phyloP scores from a whole-genome alignment of 2,329 filamentous ascomycete genomes.

The Microcyclospora tardicrescens region DNA sequence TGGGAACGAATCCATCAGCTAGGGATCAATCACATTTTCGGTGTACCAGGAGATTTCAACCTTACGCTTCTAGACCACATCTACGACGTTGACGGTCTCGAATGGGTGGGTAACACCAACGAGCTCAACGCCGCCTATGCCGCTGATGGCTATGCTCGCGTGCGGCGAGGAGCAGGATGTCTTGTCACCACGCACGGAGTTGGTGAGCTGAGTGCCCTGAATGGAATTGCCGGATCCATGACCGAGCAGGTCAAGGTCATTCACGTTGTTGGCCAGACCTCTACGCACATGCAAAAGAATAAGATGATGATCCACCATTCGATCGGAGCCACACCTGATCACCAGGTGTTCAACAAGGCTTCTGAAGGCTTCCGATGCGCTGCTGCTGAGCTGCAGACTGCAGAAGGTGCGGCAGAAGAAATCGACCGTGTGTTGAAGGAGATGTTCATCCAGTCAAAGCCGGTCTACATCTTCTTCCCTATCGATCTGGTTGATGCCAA shows the following conservation, averaged over 20 bases:
- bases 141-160: conserved; percentile 44
- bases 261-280: conserved; percentile 35
- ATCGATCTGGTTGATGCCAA: conserved; percentile 25
- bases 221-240: conserved; percentile 34
- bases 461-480: conserved; percentile 34
- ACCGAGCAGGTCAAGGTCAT: conserved; percentile 36
- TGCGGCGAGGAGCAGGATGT: conserved; percentile 37
- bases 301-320: conserved; percentile 36
- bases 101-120: conserved; percentile 42
- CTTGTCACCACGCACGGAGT: conserved; percentile 50
- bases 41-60: conserved; percentile 36
- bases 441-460: conserved; percentile 29
- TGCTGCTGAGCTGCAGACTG: conserved; percentile 29
- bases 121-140: conserved; percentile 47
- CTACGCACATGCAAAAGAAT: conserved; percentile 27
- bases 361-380: conserved; percentile 25
- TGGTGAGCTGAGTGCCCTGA: conserved; percentile 30
- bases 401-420: conserved; percentile 27
- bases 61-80: conserved; percentile 33
- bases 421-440: conserved; percentile 33
- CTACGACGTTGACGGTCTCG: conserved; percentile 26
- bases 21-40: conserved; percentile 29
- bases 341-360: conserved; percentile 30
- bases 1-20: conserved; percentile 31
- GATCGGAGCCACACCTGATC: conserved; percentile 29